Evolutionary conservation across 305 asterid species (phyloP).

Genomic region (Solanum hybrid): DNA sequence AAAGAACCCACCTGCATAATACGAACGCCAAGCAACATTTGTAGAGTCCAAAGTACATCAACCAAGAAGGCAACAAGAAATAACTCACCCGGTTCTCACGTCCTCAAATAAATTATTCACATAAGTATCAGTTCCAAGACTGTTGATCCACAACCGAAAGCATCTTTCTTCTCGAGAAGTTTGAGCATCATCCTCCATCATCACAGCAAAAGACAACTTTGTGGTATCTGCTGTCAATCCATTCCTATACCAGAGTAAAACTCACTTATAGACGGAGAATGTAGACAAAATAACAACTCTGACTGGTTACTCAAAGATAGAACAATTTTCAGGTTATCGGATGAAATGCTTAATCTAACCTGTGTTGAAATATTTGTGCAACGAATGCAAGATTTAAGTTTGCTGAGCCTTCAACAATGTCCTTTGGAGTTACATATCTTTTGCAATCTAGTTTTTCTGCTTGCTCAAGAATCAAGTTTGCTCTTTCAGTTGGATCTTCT

Average conservation of each 20-base stretch:
- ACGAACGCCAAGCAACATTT: not conserved
- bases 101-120: conserved; percentile 86
- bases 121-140: conserved; percentile 69
- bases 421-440: conserved; percentile 30
- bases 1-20: conserved; percentile 60
- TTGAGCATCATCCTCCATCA: conserved; percentile 88
- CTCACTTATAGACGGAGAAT: not conserved
- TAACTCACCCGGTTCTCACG: conserved; percentile 62
- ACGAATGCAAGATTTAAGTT: conserved; percentile 39
- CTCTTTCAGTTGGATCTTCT: conserved; percentile 80
- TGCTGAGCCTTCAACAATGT: conserved; percentile 32
- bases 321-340: not conserved
- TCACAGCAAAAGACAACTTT: conserved; percentile 61
- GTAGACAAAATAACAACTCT: not conserved
- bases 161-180: conserved; percentile 94
- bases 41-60: not conserved
- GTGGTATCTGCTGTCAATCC: conserved; percentile 55
- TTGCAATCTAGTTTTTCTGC: conserved; percentile 54
- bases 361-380: conserved; percentile 36
- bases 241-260: conserved; percentile 39
- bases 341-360: conserved; percentile 13
- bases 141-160: conserved; percentile 89
- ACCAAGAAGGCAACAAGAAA: conserved; percentile 16
- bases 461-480: conserved; percentile 75
- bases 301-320: not conserved